Conservation (phyloP, 2,329 filamentous ascomycete species). For the Pseudogymnoascus sp. region DNA sequence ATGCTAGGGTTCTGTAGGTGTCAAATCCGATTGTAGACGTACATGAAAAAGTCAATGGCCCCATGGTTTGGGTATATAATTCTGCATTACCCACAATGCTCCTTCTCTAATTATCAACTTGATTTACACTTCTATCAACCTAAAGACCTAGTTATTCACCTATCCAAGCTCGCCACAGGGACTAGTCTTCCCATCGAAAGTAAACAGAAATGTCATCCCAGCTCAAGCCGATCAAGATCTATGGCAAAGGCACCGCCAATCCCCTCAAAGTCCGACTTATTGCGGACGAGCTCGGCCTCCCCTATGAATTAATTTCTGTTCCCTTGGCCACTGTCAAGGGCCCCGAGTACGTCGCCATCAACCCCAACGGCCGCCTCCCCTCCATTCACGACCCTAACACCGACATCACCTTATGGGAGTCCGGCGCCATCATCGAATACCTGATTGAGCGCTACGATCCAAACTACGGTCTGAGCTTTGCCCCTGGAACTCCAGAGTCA, state of each 20-base stretch:
- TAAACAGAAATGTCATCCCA: too few species aligned
- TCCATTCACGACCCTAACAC: constrained; percentile 34
- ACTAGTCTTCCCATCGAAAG: too few species aligned
- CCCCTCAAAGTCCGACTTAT: constrained; percentile 35
- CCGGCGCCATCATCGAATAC: constrained; percentile 32
- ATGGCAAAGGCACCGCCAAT: constrained; percentile 14
- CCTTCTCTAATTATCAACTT: too few species aligned
- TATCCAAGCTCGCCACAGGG: too few species aligned
- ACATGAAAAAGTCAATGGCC: too few species aligned
- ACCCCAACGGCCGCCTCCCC: constrained; percentile 28
- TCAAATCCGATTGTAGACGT: too few species aligned
- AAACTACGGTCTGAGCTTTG: background rate
- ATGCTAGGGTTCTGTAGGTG: too few species aligned
- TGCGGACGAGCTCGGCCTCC: constrained; percentile 35
- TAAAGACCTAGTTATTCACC: too few species aligned
- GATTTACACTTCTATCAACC: too few species aligned
- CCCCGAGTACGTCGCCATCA: constrained; percentile 29
- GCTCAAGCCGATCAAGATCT: too few species aligned
- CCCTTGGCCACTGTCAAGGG: constrained; percentile 35
- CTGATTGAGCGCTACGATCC: constrained; percentile 36
- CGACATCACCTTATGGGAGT: constrained; percentile 37
- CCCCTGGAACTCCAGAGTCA: background rate
- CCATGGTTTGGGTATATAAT: too few species aligned
- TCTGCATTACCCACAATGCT: too few species aligned
- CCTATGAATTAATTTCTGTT: constrained; percentile 32